Evolutionary conservation across 2,329 filamentous ascomycete species (phyloP).

Genomic region (Scedosporium minutisporum): DNA sequence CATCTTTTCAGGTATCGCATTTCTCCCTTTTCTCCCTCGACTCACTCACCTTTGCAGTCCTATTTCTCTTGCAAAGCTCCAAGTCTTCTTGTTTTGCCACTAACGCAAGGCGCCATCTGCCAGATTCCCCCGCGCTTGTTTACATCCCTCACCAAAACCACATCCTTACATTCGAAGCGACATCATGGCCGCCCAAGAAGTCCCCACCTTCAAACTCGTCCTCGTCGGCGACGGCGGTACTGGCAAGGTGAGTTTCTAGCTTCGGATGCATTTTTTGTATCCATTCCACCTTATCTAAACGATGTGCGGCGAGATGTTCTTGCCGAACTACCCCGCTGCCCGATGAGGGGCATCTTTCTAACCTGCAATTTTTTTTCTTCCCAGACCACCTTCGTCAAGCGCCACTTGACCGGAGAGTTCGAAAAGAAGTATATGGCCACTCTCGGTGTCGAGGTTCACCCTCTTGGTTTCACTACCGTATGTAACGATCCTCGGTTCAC

Average conservation of each 20-base stretch:
- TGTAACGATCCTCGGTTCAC: conserved; percentile 30
- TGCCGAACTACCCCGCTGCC: conserved; percentile 7
- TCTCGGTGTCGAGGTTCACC: conserved; percentile 98
- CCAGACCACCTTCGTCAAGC: conserved; percentile 99
- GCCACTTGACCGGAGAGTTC: conserved; percentile 98
- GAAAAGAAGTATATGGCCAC: conserved; percentile 99
- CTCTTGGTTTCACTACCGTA: conserved; percentile 95
- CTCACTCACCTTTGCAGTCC: neutral
- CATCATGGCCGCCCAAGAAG: conserved; percentile 20
- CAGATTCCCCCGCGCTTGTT: conserved; percentile 31
- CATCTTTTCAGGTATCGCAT: neutral
- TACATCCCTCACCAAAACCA: conserved; percentile 24
- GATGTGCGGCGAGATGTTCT: neutral
- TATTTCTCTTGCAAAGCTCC: conserved; percentile 17
- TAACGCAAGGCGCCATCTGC: conserved; percentile 5
- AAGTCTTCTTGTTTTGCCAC: conserved; percentile 14
- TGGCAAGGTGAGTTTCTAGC: conserved; percentile 63
- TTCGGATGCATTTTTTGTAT: neutral
- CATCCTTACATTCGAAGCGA: conserved; percentile 10
- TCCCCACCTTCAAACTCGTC: conserved; percentile 97
- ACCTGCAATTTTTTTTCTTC: conserved; percentile 6
- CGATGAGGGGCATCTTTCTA: conserved; percentile 7
- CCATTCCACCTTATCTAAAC: neutral
- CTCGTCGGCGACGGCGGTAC: conserved; percentile 99
- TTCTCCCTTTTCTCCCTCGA: neutral